phyloP scores from a whole-genome alignment of 2,329 filamentous ascomycete species.

The Kalmusia sp. region DNA sequence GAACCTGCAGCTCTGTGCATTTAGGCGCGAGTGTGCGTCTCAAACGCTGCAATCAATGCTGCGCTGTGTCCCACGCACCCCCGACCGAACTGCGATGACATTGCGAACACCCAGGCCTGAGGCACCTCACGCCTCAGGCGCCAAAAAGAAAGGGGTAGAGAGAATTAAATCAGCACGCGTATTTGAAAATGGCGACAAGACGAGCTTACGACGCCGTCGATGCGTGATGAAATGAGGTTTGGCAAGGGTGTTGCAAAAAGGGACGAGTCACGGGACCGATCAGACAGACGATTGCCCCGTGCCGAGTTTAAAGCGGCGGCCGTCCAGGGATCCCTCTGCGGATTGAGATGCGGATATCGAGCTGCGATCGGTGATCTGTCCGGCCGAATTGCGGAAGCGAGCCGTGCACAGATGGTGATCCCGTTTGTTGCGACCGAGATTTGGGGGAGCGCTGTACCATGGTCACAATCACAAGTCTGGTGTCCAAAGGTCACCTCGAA shows the following conservation, averaged over 20 bases:
- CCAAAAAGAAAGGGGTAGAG: constrained; percentile 3
- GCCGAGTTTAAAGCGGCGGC: constrained; percentile 3
- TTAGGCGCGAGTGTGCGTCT: neutral
- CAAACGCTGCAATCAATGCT: neutral
- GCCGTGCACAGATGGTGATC: too few relatives aligned
- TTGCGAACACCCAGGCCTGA: neutral
- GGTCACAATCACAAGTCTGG: too few relatives aligned
- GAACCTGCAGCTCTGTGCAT: constrained; percentile 1
- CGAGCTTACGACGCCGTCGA: neutral
- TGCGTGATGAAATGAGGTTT: constrained; percentile 4
- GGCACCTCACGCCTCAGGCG: neutral
- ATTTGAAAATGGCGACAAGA: constrained; percentile 1
- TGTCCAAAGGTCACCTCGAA: too few relatives aligned
- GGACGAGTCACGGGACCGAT: constrained; percentile 8
- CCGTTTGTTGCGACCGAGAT: too few relatives aligned
- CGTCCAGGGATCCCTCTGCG: neutral
- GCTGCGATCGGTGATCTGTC: constrained; percentile 12
- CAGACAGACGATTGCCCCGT: constrained; percentile 9
- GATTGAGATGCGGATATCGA: constrained; percentile 16
- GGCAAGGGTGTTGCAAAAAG: neutral
- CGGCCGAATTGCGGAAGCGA: constrained; percentile 1
- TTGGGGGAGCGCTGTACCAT: too few relatives aligned
- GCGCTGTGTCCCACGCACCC: too few relatives aligned
- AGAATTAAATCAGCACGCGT: neutral
- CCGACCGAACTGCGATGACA: too few relatives aligned